These are phyloP conservation scores for Hawksworthiomyces lignivorus DNA, from an alignment of 2,329 filamentous ascomycete genomes.

Conservation along the genomic window DNA sequence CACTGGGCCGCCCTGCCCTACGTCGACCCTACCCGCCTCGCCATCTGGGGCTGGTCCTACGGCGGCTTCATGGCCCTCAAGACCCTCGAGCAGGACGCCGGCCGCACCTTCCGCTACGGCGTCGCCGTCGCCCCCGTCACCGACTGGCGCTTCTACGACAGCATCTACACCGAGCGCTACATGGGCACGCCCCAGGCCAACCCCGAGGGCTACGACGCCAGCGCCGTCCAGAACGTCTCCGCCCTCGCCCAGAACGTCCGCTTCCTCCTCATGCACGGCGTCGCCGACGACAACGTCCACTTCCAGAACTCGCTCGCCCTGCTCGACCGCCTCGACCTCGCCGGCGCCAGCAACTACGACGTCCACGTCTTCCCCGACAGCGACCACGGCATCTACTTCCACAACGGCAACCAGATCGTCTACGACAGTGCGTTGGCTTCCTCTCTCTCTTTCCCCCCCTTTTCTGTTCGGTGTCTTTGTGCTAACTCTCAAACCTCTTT, in stretches of 20 bases:
- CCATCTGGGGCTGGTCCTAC: conserved; percentile 98
- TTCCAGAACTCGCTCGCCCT: conserved; percentile 88
- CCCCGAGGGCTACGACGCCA: conserved; percentile 63
- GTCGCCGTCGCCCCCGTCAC: conserved; percentile 99
- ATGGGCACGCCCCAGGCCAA: conserved; percentile 94
- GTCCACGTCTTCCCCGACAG: conserved; percentile 95
- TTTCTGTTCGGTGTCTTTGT: conserved; percentile 1
- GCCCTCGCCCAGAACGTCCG: conserved; percentile 70
- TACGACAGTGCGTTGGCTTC: conserved; percentile 93
- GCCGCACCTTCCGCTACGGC: conserved; percentile 86
- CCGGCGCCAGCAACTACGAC: conserved; percentile 84
- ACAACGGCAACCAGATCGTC: conserved; percentile 84
- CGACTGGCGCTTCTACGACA: conserved; percentile 94
- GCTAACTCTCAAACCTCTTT: conserved; percentile 22
- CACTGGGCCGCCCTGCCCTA: conserved; percentile 76
- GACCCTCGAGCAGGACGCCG: conserved; percentile 84
- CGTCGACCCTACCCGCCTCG: conserved; percentile 72
- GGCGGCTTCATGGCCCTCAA: conserved; percentile 94
- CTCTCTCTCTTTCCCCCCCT: conserved; percentile 18
- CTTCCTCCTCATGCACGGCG: conserved; percentile 92
- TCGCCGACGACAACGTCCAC: conserved; percentile 97
- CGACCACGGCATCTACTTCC: conserved; percentile 91
- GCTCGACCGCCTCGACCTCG: conserved; percentile 78
- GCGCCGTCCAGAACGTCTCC: conserved; percentile 65
- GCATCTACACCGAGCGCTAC: conserved; percentile 90